Evolutionary conservation across 2,329 filamentous ascomycete genomes (phyloP), one percentile per base, ranked within the genome.

Genomic region (Cryphonectria nitschkei): DNA sequence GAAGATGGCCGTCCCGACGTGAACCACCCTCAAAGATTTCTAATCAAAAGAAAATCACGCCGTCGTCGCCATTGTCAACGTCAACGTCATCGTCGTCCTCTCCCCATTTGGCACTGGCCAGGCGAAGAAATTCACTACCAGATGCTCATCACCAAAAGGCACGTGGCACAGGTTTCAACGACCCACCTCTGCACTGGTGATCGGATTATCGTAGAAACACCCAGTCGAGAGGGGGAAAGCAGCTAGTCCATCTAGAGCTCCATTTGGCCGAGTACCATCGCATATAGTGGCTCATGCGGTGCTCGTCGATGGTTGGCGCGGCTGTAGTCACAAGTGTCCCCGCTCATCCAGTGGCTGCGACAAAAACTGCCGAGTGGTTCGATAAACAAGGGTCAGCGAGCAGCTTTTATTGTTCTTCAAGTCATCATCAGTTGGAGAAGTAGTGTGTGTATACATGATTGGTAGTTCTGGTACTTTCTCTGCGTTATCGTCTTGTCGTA

Each of bases 1-100:
- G 73, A 81, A 82, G 70, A 86, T 89, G 84, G 82, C 82, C 14
- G 81, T 80, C 9, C 83, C 84, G 13, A 84, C 77, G 77, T 69
- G 70, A 73, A 62, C 37, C 66, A 29, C 34, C 39, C 19, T 46
- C 46, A 2, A n/a, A 52, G 22, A 50, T 3, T n/a, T 50, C 2
- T 6, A 34, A 26, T 26, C 26, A 9, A 37, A 9, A 37, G 8
- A 8, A 50, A 50, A 7, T 19, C 19, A n/a, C 46, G 22, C 11
- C 22, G 46, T 3, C 46, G 8, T 22, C 43, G 43, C 1, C 19
- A 26, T 26, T 26, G 37, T 11, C 46, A 19, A 16, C 26, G 54
- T 58, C 13, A 34, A 34, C 34, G 34, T 34, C 34, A 34, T 34
- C 34, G 34, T 29, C 52, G 29, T 58, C 54, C 32, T 2, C 34